Percentiles rank a stretch among this genome's conserved stretches.
phyloP scores from a whole-genome alignment of 768 basidiomycete genomes.

The Candolleomyces efflorescens region DNA sequence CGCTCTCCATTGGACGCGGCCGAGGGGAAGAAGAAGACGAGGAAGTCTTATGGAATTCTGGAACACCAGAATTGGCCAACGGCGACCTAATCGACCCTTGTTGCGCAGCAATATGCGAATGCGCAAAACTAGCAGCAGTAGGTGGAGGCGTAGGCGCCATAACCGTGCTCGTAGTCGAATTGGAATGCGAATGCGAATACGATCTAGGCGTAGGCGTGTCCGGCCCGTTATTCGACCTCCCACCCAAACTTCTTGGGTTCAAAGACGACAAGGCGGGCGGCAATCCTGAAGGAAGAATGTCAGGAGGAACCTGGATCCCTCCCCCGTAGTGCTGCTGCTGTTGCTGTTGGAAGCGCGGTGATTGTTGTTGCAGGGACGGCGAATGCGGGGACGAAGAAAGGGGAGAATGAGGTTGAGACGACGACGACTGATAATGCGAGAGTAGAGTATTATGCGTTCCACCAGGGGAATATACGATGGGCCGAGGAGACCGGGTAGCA shows the following conservation, averaged over 20 bases:
- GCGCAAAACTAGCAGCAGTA: slow-evolving; percentile 19
- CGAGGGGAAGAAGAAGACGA: no score
- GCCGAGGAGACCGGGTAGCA: slow-evolving; percentile 40
- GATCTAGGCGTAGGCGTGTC: slow-evolving; percentile 39
- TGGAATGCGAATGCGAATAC: slow-evolving; percentile 44
- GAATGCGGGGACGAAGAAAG: not conserved
- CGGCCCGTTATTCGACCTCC: slow-evolving; percentile 28
- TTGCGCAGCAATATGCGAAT: slow-evolving; percentile 1
- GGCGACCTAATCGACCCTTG: slow-evolving; percentile 3
- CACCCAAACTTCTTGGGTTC: slow-evolving; percentile 27
- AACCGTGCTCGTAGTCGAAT: slow-evolving; percentile 34
- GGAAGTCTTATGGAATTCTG: no score
- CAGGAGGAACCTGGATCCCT: slow-evolving; percentile 34
- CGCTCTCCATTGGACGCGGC: no score
- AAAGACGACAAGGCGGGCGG: slow-evolving; percentile 35
- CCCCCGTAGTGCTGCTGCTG: slow-evolving; percentile 14
- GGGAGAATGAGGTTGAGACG: slow-evolving; percentile 6
- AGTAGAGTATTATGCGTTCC: slow-evolving; percentile 38
- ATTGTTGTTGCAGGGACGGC: slow-evolving; percentile 3
- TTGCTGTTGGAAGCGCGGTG: slow-evolving; percentile 17
- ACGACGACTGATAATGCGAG: slow-evolving; percentile 33
- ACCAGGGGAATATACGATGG: slow-evolving; percentile 42
- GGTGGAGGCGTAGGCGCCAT: slow-evolving; percentile 21
- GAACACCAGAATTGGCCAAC: not conserved
- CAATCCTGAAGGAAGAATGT: slow-evolving; percentile 39